Conservation (phyloP, 257 asterid species). For the Paraleonurus japonicus region DNA sequence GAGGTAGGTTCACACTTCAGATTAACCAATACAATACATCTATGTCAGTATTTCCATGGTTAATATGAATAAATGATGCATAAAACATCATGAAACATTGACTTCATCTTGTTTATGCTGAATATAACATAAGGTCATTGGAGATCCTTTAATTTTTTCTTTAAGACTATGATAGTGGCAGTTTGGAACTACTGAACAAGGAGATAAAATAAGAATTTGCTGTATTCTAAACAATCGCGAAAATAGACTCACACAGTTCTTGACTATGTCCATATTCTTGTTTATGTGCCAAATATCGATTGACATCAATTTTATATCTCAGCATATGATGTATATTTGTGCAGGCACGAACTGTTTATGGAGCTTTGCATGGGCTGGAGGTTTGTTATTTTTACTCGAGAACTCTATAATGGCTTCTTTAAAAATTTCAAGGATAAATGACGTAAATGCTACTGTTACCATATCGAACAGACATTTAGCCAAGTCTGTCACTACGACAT, state of each 20-base stretch:
- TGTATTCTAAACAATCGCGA: background rate
- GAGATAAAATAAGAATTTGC: background rate
- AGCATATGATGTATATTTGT: constrained; percentile 11
- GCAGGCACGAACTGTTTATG: constrained; percentile 93
- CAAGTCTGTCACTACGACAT: constrained; percentile 71
- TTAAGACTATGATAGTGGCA: background rate
- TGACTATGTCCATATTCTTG: background rate
- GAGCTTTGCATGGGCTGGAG: constrained; percentile 93
- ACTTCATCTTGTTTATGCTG: background rate
- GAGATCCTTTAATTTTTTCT: background rate
- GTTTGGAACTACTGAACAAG: background rate
- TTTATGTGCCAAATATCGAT: background rate
- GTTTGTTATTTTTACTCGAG: constrained; percentile 35
- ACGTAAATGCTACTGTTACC: constrained; percentile 4
- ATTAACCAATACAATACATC: background rate
- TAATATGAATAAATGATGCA: background rate
- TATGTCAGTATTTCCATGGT: background rate
- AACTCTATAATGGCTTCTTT: background rate
- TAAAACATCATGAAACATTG: background rate
- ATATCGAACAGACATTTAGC: constrained; percentile 78
- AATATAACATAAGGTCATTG: background rate
- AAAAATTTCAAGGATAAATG: background rate
- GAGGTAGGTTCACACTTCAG: constrained; percentile 71
- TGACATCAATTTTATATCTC: background rate
- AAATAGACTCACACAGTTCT: background rate